A percentile compares a stretch with the other conserved stretches of the same genome.
phyloP scores from a whole-genome alignment of 1,284 basidiomycete genomes.

The Termitomyces sp. region DNA sequence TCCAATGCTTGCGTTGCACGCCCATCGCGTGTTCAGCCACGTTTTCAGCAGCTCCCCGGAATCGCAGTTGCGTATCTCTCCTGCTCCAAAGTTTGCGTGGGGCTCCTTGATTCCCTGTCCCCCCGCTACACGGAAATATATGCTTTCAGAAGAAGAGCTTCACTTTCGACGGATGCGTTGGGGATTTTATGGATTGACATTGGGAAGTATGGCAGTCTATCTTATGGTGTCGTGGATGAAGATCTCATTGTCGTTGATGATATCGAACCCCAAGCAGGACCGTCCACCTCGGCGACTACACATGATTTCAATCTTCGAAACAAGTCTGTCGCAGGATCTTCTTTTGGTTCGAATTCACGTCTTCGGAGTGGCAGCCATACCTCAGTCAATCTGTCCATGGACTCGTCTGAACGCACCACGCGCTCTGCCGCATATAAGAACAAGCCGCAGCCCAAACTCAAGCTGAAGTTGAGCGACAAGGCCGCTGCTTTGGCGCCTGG shows the following conservation, averaged over 20 bases:
- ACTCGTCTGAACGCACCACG: constrained; percentile 42
- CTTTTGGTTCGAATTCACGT: constrained; percentile 37
- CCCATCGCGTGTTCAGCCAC: constrained; percentile 40
- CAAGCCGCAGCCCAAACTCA: constrained; percentile 69
- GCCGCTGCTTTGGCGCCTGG: constrained; percentile 71
- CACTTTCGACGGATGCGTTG: constrained; percentile 31
- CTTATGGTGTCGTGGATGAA: constrained; percentile 42
- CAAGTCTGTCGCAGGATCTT: constrained; percentile 29
- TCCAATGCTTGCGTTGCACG: constrained; percentile 51
- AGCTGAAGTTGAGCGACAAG: constrained; percentile 79
- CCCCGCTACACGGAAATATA: constrained; percentile 12
- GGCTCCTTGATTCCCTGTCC: constrained; percentile 26
- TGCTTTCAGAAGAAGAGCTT: constrained; percentile 27
- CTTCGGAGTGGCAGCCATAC: constrained; percentile 37
- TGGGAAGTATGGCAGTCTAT: constrained; percentile 34
- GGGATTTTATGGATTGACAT: constrained; percentile 34
- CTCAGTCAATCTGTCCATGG: constrained; percentile 22
- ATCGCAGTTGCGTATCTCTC: constrained; percentile 9
- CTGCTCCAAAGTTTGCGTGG: constrained; percentile 17
- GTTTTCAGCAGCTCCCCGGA: constrained; percentile 19
- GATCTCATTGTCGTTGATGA: constrained; percentile 67
- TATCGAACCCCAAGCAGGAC: constrained; percentile 28
- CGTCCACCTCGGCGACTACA: constrained; percentile 9
- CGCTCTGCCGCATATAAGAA: constrained; percentile 41
- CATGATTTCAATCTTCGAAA: constrained; percentile 24